Percentiles rank a stretch among this genome's conserved stretches.
phyloP scores from a whole-genome alignment of 495 filamentous ascomycete genomes.

The Neurospora tetrasperma region DNA sequence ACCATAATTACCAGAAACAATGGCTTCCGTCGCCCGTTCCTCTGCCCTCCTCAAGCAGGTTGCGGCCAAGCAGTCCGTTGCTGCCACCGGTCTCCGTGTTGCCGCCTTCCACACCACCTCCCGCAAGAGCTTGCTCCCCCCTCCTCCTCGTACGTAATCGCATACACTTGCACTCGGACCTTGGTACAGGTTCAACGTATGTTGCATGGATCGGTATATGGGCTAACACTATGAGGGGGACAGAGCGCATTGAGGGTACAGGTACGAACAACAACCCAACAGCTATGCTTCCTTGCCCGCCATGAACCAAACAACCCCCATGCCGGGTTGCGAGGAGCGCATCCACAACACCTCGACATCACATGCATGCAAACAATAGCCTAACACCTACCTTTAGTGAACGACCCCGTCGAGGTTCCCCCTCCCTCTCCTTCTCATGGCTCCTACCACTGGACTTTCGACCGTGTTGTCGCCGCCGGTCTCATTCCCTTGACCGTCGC shows the following conservation, averaged over 20 bases:
- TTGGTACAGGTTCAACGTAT: not conserved
- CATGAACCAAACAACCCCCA: not conserved
- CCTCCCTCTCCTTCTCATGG: constrained; percentile 63
- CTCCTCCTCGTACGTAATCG: constrained; percentile 18
- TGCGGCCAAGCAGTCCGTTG: constrained; percentile 15
- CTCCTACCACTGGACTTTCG: constrained; percentile 97
- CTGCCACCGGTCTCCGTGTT: constrained; percentile 29
- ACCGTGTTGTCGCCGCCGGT: constrained; percentile 67
- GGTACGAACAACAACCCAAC: constrained; percentile 41
- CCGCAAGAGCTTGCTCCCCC: constrained; percentile 54
- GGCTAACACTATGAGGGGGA: constrained; percentile 23
- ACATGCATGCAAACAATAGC: not conserved
- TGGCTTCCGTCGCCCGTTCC: constrained; percentile 48
- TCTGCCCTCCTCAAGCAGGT: constrained; percentile 42
- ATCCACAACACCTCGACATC: not conserved
- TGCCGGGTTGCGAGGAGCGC: not conserved
- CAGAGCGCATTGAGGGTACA: constrained; percentile 70
- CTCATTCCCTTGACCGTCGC: constrained; percentile 81
- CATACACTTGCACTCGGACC: constrained; percentile 5
- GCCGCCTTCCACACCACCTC: constrained; percentile 67
- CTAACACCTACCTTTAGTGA: constrained; percentile 43
- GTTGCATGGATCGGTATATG: constrained; percentile 4
- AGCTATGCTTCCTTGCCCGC: not conserved
- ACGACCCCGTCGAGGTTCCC: constrained; percentile 77
- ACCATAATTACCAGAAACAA: constrained; percentile 15